Percentiles rank a stretch among this genome's conserved stretches.
Evolutionary conservation across 2,329 filamentous ascomycete genomes (phyloP).

Genomic region (Alternaria arbusti): DNA sequence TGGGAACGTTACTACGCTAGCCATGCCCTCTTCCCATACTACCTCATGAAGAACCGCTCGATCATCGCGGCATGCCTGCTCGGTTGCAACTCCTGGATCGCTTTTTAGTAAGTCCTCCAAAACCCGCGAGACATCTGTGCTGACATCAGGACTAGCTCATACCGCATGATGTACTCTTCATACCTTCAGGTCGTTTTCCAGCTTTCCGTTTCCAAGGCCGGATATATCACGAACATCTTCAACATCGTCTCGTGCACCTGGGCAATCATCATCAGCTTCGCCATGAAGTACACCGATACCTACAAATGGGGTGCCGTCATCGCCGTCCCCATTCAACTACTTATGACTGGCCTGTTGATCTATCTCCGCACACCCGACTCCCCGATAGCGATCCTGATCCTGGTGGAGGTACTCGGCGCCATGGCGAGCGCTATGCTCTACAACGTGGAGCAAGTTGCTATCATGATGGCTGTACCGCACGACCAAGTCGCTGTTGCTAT

Average conservation of each 20-base stretch:
- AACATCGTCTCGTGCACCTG: constrained; percentile 29
- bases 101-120: constrained; percentile 26
- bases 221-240: constrained; percentile 31
- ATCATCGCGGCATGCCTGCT: constrained; percentile 58
- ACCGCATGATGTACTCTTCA: constrained; percentile 40
- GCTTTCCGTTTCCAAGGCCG: constrained; percentile 22
- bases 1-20: constrained; percentile 49
- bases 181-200: constrained; percentile 48
- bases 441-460: constrained; percentile 25
- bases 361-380: constrained; percentile 33
- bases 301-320: constrained; percentile 33
- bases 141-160: constrained; percentile 26
- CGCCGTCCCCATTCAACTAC: constrained; percentile 31
- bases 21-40: constrained; percentile 51
- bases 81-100: constrained; percentile 24
- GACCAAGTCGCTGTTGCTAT: constrained; percentile 23
- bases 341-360: constrained; percentile 35
- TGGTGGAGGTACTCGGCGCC: constrained; percentile 37
- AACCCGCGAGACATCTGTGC: background rate
- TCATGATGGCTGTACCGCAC: constrained; percentile 28
- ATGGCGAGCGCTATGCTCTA: constrained; percentile 29
- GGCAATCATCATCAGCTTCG: constrained; percentile 22
- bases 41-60: constrained; percentile 55
- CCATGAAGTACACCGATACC: constrained; percentile 26
- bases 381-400: constrained; percentile 30